Conservation (phyloP, 1,284 basidiomycete species). For the Fomitiporia mediterranea region DNA sequence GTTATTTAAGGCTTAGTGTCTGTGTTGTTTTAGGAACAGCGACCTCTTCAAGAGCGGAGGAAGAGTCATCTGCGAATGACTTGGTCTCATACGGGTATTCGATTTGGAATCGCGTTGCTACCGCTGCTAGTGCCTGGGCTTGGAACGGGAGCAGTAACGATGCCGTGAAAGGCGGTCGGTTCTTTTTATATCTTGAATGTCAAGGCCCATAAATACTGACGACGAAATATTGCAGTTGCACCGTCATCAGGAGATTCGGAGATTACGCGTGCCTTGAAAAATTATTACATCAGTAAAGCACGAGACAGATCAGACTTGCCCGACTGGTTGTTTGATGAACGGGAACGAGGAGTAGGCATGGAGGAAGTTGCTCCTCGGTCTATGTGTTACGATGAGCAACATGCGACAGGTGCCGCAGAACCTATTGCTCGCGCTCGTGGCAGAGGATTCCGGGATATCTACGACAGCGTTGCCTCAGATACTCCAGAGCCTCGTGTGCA, state of each 20-base stretch:
- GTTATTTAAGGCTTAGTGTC: neutral
- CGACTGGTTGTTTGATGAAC: slow-evolving; percentile 58
- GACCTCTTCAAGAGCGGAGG: neutral
- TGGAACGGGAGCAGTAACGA: slow-evolving; percentile 9
- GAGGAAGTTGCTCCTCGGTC: slow-evolving; percentile 15
- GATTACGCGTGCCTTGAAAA: slow-evolving; percentile 60
- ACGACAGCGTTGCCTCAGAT: slow-evolving; percentile 3
- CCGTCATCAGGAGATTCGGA: slow-evolving; percentile 43
- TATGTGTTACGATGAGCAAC: slow-evolving; percentile 20
- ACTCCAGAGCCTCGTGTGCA: neutral
- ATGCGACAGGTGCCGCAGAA: neutral
- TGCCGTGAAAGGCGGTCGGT: slow-evolving; percentile 4
- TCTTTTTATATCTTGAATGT: no score
- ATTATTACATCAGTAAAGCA: slow-evolving; percentile 60
- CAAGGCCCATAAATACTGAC: neutral
- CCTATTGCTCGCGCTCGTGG: neutral
- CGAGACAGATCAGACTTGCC: slow-evolving; percentile 56
- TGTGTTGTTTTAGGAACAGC: neutral
- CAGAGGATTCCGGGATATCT: slow-evolving; percentile 5
- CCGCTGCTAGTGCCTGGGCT: slow-evolving; percentile 27
- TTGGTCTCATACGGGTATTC: slow-evolving; percentile 32
- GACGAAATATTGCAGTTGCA: neutral
- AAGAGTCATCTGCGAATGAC: slow-evolving; percentile 5
- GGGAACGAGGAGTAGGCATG: slow-evolving; percentile 39
- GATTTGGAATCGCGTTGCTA: slow-evolving; percentile 53